Conservation (phyloP, 202 grass and related monocot species). For the Setaria viridis region DNA sequence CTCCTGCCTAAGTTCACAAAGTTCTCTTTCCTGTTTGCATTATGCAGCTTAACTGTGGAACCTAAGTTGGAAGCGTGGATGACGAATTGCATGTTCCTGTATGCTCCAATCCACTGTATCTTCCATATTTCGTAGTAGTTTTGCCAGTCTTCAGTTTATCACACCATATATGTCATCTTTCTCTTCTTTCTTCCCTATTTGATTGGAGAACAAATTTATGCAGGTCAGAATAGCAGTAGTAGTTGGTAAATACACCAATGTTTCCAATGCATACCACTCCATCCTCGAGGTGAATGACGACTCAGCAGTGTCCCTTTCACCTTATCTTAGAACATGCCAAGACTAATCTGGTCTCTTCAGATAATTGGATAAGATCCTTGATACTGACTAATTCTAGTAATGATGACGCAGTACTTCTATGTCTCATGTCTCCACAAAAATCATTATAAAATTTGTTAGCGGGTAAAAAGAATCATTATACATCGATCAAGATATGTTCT, state of each 20-base stretch:
- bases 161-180: neutral
- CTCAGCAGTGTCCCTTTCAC: constrained; percentile 13
- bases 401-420: neutral
- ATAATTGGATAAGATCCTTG: neutral
- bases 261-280: constrained; percentile 65
- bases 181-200: neutral
- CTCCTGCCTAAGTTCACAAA: neutral
- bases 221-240: constrained; percentile 76
- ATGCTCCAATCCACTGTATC: constrained; percentile 32
- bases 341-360: neutral
- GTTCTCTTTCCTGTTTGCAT: constrained; percentile 22
- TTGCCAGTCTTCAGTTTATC: constrained; percentile 13
- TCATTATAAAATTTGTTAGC: neutral
- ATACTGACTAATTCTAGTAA: constrained; percentile 25
- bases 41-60: constrained; percentile 10
- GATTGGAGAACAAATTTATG: neutral
- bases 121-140: neutral
- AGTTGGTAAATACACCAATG: constrained; percentile 62
- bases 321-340: constrained; percentile 38
- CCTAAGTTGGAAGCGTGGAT: constrained; percentile 62
- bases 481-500: neutral
- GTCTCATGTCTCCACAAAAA: neutral
- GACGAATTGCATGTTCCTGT: constrained; percentile 55
- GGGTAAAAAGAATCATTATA: neutral
- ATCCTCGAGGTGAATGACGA: constrained; percentile 56